Evolutionary conservation across 306 rosid species (phyloP).

Genomic region (Amphicarpaea edgeworthii): DNA sequence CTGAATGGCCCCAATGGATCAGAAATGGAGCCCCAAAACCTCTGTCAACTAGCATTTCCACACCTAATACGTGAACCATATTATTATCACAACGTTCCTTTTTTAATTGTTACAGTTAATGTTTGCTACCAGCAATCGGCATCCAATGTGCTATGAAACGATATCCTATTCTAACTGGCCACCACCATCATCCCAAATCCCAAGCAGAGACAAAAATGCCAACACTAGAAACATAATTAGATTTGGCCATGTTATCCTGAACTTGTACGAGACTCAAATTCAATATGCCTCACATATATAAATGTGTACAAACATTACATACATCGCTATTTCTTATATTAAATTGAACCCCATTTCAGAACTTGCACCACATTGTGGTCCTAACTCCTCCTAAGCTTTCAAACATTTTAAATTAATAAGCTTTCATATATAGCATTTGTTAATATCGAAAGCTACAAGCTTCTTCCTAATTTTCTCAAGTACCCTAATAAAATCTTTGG

Average conservation of each 20-base stretch:
- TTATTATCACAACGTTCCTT: slow-evolving; percentile 55
- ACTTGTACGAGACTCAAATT: slow-evolving; percentile 36
- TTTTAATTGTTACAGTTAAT: slow-evolving; percentile 45
- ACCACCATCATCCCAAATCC: slow-evolving; percentile 57
- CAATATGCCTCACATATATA: slow-evolving; percentile 20
- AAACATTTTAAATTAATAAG: slow-evolving; percentile 23
- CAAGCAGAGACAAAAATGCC: slow-evolving; percentile 57
- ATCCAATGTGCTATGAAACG: slow-evolving; percentile 64
- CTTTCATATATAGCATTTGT: background rate
- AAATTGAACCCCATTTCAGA: slow-evolving; percentile 22
- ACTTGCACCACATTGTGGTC: slow-evolving; percentile 36
- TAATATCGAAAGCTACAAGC: slow-evolving; percentile 5
- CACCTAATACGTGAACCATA: slow-evolving; percentile 78
- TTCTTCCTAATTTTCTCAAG: no score
- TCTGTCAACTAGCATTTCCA: slow-evolving; percentile 67
- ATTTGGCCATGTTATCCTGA: slow-evolving; percentile 43
- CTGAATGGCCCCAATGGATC: slow-evolving; percentile 52
- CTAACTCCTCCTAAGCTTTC: slow-evolving; percentile 35
- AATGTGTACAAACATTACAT: slow-evolving; percentile 22
- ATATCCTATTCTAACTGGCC: slow-evolving; percentile 56
- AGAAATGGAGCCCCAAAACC: slow-evolving; percentile 59
- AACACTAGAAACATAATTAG: slow-evolving; percentile 49
- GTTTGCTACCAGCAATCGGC: slow-evolving; percentile 54
- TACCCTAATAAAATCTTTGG: no score
- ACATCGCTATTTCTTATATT: slow-evolving; percentile 9